Percentiles rank a stretch among this genome's conserved stretches.
phyloP scores from a whole-genome alignment of 179 eudicot species.

The Beta lomatogona region DNA sequence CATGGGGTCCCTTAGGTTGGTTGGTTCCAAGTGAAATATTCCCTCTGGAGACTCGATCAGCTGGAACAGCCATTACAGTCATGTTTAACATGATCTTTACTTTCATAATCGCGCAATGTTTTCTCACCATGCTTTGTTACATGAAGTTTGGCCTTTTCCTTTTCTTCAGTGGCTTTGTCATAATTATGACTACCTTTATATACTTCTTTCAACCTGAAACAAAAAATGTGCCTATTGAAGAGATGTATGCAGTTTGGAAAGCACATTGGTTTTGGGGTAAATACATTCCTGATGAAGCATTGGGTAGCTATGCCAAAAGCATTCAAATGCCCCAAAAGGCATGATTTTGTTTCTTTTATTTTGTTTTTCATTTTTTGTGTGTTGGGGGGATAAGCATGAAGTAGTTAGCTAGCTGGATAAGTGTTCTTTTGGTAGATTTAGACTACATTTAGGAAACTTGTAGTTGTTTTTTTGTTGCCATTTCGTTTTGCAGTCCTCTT shows the following conservation, averaged over 20 bases:
- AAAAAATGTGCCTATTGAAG: constrained; percentile 38
- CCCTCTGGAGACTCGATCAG: constrained; percentile 40
- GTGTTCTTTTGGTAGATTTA: not conserved
- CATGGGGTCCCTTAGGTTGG: constrained; percentile 45
- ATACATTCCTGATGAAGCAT: constrained; percentile 36
- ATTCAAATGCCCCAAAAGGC: constrained; percentile 16
- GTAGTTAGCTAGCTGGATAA: not conserved
- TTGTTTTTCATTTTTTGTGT: too few species aligned
- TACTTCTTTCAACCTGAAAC: constrained; percentile 43
- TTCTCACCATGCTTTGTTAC: constrained; percentile 34
- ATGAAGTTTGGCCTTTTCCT: constrained; percentile 38
- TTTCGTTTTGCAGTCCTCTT: constrained; percentile 18
- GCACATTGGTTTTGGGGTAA: constrained; percentile 45
- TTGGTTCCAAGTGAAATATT: constrained; percentile 42
- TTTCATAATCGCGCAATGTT: constrained; percentile 38
- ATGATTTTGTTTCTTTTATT: not conserved
- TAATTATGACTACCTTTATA: constrained; percentile 32
- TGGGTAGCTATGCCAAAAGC: constrained; percentile 30
- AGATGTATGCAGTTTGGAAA: constrained; percentile 38
- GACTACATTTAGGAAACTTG: not conserved
- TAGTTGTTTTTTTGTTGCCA: not conserved
- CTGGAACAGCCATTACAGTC: constrained; percentile 41
- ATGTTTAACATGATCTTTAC: constrained; percentile 38
- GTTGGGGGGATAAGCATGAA: not conserved
- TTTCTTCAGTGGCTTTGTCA: constrained; percentile 36